Base-by-base conservation (phyloP, 441 rosid genomes). In the Gossypium davidsonii region DNA sequence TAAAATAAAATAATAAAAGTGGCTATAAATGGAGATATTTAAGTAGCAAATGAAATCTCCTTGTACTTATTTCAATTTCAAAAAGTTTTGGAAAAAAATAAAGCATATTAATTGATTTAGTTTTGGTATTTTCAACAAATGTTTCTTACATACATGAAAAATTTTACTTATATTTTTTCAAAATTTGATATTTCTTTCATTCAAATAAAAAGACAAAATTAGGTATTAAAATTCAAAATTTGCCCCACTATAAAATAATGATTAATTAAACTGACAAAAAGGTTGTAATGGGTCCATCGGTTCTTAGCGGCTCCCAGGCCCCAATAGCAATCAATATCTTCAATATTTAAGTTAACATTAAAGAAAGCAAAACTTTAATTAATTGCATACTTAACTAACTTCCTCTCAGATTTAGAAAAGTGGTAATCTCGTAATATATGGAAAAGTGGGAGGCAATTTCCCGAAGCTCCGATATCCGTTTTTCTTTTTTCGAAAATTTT, bases 341-440 rank as follows among this genome's bases (percentile, higher is more conserved):
- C 26, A 73, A 48, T 57, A 58, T 62, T 62, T 68, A 44, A 44
- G 56, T 52, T 37, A 37, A 34, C 42, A 34, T 52, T 8, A 59
- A 59, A 12, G 12, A 15, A 17, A 31, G 14, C 2, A 18, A 18
- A 20, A 7, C 14, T 42, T 67, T 9, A 58, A 59, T 59, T 44
- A 67, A 25, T 69, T 10, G 34, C 42, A 26, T 26, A 28, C 8
- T 48, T 48, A 25, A 49, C 57, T 3, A 67, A 67, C 44, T 25
- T 15, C 58, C 42, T 48, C 14, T 7, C 9, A 25, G 51, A 42
- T 11, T 58, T 58, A 67, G 34, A 1, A 0, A 4, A 18, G n/a
- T 20, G 61, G 4, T 46, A 23, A 62, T 72, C 44, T 46, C 69
- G 79, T 76, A 76, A 76, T 76, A 72, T 63, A 0, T 6, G 3